A percentile compares a stretch with the other conserved stretches of the same genome.
Conservation (phyloP, 75 land plant genomes). For the Chamaecyparis obtusa region DNA sequence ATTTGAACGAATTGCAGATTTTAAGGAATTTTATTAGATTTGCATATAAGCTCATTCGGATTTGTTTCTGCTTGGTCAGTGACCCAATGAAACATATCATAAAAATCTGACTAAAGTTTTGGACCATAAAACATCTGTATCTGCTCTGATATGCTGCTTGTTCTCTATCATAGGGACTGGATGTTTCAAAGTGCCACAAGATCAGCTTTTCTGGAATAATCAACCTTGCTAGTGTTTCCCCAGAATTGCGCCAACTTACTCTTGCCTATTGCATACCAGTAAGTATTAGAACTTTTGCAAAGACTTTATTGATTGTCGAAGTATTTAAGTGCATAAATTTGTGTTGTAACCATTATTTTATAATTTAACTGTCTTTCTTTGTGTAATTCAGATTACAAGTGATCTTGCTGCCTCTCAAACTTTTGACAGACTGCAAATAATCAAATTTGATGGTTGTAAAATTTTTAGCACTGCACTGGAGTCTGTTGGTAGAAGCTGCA, state of each 20-base stretch:
- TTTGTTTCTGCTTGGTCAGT: background rate
- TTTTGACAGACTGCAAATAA: slow-evolving; percentile 36
- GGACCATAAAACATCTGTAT: background rate
- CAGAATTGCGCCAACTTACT: slow-evolving; percentile 37
- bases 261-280: slow-evolving; percentile 46
- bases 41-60: background rate
- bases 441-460: slow-evolving; percentile 79
- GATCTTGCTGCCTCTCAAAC: slow-evolving; percentile 30
- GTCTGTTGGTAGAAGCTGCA: slow-evolving; percentile 58
- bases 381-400: slow-evolving; percentile 36
- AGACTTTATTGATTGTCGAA: background rate
- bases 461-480: slow-evolving; percentile 57
- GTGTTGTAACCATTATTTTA: background rate
- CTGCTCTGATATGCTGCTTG: background rate
- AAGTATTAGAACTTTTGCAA: background rate
- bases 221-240: slow-evolving; percentile 38
- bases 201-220: slow-evolving; percentile 48
- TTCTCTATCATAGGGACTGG: slow-evolving; percentile 32
- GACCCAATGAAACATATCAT: background rate
- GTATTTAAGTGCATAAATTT: background rate
- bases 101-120: background rate
- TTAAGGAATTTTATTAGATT: background rate
- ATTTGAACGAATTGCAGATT: background rate
- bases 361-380: background rate
- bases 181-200: slow-evolving; percentile 55